Percentiles rank a stretch among this genome's conserved stretches.
phyloP scores from a whole-genome alignment of 2,329 filamentous ascomycete genomes.

The Penicillium occitanis region DNA sequence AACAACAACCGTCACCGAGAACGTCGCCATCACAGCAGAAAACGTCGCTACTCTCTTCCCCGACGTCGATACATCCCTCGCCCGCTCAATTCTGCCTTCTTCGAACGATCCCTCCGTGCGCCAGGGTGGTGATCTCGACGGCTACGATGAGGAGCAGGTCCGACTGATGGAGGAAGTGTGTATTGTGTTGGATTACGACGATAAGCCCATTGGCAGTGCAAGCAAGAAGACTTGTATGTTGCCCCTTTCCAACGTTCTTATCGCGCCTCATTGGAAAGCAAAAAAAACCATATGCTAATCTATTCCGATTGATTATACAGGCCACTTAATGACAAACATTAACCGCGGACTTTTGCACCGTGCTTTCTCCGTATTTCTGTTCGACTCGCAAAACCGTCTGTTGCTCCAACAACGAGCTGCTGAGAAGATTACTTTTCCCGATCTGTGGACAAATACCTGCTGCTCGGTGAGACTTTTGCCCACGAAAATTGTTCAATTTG shows the following conservation, averaged over 20 bases:
- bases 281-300: not conserved
- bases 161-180: constrained; percentile 98
- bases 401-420: constrained; percentile 91
- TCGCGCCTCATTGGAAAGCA: not conserved
- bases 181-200: constrained; percentile 92
- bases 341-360: constrained; percentile 93
- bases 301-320: constrained; percentile 47
- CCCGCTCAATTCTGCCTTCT: constrained; percentile 49
- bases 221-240: constrained; percentile 93
- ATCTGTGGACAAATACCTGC: constrained; percentile 99
- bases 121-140: constrained; percentile 71
- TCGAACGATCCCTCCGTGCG: constrained; percentile 38
- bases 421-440: constrained; percentile 98
- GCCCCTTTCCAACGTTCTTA: constrained; percentile 26
- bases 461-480: constrained; percentile 60
- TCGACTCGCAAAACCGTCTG: constrained; percentile 88
- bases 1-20: constrained; percentile 52
- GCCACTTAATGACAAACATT: constrained; percentile 99
- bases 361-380: constrained; percentile 96
- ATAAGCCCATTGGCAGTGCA: constrained; percentile 88
- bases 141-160: constrained; percentile 97
- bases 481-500: not conserved
- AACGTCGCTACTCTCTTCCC: constrained; percentile 87
- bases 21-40: constrained; percentile 73
- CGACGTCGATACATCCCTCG: constrained; percentile 66